These are phyloP conservation scores for Arthroderma sp. DNA, from an alignment of 2,329 filamentous ascomycete species.

Conservation along the genomic window DNA sequence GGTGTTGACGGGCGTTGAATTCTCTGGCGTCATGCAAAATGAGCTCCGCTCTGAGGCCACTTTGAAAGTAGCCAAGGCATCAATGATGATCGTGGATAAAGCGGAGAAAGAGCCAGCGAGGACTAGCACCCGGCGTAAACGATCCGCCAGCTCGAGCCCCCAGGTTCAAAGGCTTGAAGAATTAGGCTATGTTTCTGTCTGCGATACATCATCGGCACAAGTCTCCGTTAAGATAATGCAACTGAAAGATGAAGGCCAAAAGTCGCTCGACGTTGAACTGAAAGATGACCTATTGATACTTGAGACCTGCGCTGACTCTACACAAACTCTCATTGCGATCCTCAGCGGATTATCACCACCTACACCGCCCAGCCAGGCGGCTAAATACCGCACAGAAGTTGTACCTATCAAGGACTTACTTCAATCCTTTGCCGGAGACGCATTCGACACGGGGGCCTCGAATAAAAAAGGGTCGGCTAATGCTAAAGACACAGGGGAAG, in stretches of 20 bases:
- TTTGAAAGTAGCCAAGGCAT: slow-evolving; percentile 65
- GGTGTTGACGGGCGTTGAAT: slow-evolving; percentile 63
- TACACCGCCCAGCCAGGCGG: slow-evolving; percentile 64
- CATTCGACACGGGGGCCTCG: slow-evolving; percentile 12
- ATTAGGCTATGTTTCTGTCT: slow-evolving; percentile 73
- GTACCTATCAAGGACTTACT: slow-evolving; percentile 80
- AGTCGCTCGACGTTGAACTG: slow-evolving; percentile 65
- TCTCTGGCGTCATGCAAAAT: slow-evolving; percentile 56
- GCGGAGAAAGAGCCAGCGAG: slow-evolving; percentile 37
- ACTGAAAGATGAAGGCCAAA: slow-evolving; percentile 46
- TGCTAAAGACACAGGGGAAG: slow-evolving; percentile 28
- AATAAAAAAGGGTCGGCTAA: not conserved
- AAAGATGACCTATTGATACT: slow-evolving; percentile 77
- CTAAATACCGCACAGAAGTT: slow-evolving; percentile 77
- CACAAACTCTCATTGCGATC: slow-evolving; percentile 73
- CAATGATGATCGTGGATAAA: slow-evolving; percentile 73
- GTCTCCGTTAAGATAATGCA: slow-evolving; percentile 50
- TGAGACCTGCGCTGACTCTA: slow-evolving; percentile 94
- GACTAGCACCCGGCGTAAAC: slow-evolving; percentile 21
- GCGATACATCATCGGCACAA: slow-evolving; percentile 72
- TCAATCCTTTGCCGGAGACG: slow-evolving; percentile 74
- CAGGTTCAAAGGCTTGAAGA: slow-evolving; percentile 43
- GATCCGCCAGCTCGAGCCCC: slow-evolving; percentile 24
- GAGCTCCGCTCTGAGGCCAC: slow-evolving; percentile 52
- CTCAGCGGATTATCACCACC: slow-evolving; percentile 73